Evolutionary conservation across 2,329 filamentous ascomycete species (phyloP).

Genomic region (Claviceps purpurea): DNA sequence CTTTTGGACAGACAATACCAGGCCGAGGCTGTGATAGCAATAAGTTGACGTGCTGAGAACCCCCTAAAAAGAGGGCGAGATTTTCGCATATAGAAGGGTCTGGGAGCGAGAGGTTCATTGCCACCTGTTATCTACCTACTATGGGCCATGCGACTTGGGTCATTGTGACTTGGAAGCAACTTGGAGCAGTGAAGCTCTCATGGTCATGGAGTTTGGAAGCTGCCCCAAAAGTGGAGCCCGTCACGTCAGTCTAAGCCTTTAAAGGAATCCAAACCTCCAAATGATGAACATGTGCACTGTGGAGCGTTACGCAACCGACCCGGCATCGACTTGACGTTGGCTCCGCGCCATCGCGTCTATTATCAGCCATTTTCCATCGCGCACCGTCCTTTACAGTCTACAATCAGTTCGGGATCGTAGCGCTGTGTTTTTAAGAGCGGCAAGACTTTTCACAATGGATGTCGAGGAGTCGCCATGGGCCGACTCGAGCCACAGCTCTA

Average conservation of each 20-base stretch:
- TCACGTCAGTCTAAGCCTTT: neutral
- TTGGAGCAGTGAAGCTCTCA: no score
- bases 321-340: constrained; percentile 2
- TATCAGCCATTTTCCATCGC: neutral
- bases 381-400: neutral
- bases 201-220: neutral
- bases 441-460: constrained; percentile 25
- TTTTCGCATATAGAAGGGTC: no score
- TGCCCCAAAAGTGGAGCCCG: constrained; percentile 2
- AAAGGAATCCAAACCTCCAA: neutral
- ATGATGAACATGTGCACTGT: constrained; percentile 1
- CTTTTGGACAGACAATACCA: neutral
- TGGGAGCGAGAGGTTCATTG: no score
- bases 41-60: neutral
- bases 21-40: neutral
- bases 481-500: constrained; percentile 25
- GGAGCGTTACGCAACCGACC: constrained; percentile 3
- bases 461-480: constrained; percentile 42
- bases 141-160: neutral
- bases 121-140: neutral
- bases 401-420: neutral
- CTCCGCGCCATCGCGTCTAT: constrained; percentile 1
- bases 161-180: no score
- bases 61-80: no score
- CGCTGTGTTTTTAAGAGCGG: neutral